Evolutionary conservation across 129 eudicot species (phyloP).

Genomic region (Lactuca sativa): DNA sequence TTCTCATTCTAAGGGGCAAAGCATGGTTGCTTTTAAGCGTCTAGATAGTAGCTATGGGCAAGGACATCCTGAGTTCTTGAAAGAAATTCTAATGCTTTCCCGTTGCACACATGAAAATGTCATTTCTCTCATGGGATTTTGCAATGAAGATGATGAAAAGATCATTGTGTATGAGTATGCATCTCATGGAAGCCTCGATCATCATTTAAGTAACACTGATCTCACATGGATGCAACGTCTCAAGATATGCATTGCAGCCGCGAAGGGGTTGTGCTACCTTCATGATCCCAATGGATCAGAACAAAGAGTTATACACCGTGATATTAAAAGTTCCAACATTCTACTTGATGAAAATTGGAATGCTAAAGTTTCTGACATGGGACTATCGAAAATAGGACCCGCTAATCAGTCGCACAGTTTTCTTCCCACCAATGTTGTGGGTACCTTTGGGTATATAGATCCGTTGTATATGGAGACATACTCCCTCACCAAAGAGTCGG

Average conservation of each 20-base stretch:
- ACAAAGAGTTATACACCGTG: neutral
- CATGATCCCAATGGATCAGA: neutral
- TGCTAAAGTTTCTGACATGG: neutral
- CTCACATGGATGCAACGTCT: conserved; percentile 16
- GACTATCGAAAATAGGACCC: neutral
- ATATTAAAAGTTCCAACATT: neutral
- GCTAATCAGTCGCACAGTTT: neutral
- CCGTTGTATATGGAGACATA: conserved; percentile 11
- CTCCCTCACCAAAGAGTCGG: conserved; percentile 17
- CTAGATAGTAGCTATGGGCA: neutral
- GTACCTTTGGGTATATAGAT: conserved; percentile 18
- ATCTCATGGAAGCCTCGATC: conserved; percentile 12
- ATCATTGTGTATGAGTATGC: neutral
- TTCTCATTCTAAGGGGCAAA: neutral
- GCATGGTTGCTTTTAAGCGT: neutral
- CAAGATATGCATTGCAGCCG: conserved; percentile 3
- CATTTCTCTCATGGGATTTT: neutral
- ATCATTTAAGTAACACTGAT: neutral
- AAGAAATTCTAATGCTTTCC: conserved; percentile 12
- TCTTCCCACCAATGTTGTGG: conserved; percentile 14
- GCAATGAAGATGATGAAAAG: neutral
- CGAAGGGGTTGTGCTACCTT: neutral
- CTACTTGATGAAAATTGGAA: neutral
- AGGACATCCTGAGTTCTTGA: neutral
- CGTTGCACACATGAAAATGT: conserved; percentile 8